A percentile compares a stretch with the other conserved stretches of the same genome.
phyloP scores from a whole-genome alignment of 257 asterid species.

The Solanum chiquidenum region DNA sequence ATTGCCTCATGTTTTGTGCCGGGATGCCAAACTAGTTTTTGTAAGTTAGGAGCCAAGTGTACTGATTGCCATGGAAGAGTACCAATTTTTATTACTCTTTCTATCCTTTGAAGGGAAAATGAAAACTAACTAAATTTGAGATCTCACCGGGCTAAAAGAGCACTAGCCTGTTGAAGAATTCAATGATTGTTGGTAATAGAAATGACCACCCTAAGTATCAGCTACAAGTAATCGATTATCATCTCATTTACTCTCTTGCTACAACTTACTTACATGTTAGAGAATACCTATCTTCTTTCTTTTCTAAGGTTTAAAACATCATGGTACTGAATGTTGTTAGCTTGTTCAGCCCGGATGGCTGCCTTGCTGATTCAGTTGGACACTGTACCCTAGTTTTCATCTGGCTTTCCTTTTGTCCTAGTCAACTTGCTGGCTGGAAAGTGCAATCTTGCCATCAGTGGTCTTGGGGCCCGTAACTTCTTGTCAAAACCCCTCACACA shows the following conservation, averaged over 20 bases:
- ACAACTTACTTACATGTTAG: not conserved
- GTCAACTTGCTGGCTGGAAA: constrained; percentile 71
- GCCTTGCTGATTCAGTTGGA: constrained; percentile 4
- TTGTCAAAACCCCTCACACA: constrained; percentile 94
- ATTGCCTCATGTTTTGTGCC: not conserved
- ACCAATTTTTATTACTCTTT: not conserved
- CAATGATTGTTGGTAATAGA: not conserved
- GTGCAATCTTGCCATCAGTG: constrained; percentile 83
- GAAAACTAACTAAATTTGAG: not conserved
- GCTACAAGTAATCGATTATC: not conserved
- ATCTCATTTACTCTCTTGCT: not conserved
- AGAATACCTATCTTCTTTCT: not conserved
- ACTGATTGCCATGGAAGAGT: not conserved
- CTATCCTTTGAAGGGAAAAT: not conserved
- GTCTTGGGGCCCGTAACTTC: constrained; percentile 72
- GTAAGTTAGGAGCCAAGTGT: not conserved
- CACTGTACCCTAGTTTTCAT: constrained; percentile 21
- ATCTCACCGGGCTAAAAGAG: not conserved
- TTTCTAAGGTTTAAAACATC: not conserved
- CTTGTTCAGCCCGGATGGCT: not conserved
- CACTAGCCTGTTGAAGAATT: not conserved
- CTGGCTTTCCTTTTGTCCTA: constrained; percentile 44
- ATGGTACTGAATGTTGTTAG: not conserved
- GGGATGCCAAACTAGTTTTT: not conserved
- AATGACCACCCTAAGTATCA: not conserved